phyloP scores from a whole-genome alignment of 1,284 basidiomycete genomes.

The Pseudozyma sp. region DNA sequence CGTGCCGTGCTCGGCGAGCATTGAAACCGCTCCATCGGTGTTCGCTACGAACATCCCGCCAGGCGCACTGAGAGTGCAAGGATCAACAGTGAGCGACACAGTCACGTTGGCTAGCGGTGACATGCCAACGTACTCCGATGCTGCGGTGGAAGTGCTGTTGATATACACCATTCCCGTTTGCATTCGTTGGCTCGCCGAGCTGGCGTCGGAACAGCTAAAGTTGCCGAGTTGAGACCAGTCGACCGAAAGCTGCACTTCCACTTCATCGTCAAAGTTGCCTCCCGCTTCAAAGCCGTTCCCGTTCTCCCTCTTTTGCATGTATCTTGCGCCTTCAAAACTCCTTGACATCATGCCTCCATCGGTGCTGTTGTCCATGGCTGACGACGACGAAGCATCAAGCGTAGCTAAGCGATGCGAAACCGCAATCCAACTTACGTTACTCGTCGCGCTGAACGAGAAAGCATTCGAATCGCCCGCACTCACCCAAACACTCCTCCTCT shows the following conservation, averaged over 20 bases:
- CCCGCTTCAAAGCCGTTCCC: conserved; percentile 15
- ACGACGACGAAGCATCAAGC: background rate
- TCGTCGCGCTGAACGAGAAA: conserved; percentile 21
- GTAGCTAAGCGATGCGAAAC: conserved; percentile 22
- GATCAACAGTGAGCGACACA: conserved; percentile 23
- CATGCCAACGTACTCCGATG: conserved; percentile 25
- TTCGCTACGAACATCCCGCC: conserved; percentile 71
- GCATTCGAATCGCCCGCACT: conserved; percentile 20
- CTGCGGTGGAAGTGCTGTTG: conserved; percentile 19
- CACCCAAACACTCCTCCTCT: conserved; percentile 25
- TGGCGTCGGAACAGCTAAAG: conserved; percentile 7
- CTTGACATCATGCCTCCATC: background rate
- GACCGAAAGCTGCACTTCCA: conserved; percentile 18
- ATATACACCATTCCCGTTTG: conserved; percentile 28
- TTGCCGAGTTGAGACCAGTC: conserved; percentile 19
- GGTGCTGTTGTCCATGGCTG: background rate
- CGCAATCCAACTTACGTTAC: conserved; percentile 19
- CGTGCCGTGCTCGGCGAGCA: conserved; percentile 23
- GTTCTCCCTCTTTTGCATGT: conserved; percentile 7
- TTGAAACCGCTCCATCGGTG: conserved; percentile 19
- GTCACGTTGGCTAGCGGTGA: conserved; percentile 22
- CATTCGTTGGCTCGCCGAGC: conserved; percentile 3
- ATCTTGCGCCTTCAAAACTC: background rate
- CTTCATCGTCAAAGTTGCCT: conserved; percentile 32
- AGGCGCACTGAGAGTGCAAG: conserved; percentile 75